Conservation (phyloP, 129 eudicot genomes). For the Escallonia herrerae region DNA sequence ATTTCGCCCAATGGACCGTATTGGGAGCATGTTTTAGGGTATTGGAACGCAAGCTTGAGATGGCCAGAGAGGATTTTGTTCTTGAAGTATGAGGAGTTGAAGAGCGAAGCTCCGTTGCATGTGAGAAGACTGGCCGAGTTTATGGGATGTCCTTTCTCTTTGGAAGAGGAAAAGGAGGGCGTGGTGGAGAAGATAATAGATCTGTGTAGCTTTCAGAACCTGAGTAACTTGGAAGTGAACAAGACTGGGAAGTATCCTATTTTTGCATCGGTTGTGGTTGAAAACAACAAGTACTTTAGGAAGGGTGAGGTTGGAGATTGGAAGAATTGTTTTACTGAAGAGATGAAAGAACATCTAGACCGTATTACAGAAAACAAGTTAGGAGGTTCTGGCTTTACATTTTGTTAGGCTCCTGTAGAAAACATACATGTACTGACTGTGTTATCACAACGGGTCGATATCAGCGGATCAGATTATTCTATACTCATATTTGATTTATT, state of each 20-base stretch:
- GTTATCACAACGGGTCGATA: too few relatives aligned
- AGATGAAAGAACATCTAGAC: constrained; percentile 20
- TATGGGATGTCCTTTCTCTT: constrained; percentile 28
- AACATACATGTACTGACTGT: too few relatives aligned
- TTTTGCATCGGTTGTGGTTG: constrained; percentile 1
- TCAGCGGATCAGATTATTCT: too few relatives aligned
- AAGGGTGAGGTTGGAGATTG: constrained; percentile 30
- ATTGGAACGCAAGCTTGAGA: constrained; percentile 16
- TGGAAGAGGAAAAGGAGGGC: constrained; percentile 26
- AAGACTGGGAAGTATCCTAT: constrained; percentile 13
- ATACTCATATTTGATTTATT: too few relatives aligned
- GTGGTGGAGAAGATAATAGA: constrained; percentile 19
- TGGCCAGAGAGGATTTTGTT: constrained; percentile 21
- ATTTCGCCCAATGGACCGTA: constrained; percentile 25
- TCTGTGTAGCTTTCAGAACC: constrained; percentile 34
- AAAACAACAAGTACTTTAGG: constrained; percentile 14
- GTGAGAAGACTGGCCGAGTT: constrained; percentile 34
- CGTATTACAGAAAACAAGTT: constrained; percentile 8
- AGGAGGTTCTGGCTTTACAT: background rate
- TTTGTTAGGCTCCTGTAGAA: background rate
- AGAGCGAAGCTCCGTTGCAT: constrained; percentile 2
- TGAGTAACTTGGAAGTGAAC: constrained; percentile 37
- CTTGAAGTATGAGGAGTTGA: constrained; percentile 46
- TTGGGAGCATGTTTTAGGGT: constrained; percentile 37
- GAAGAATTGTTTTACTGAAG: constrained; percentile 12